Base-by-base conservation (phyloP, 371 early-diverging fungal genomes). In the Umbelopsis sp. region DNA sequence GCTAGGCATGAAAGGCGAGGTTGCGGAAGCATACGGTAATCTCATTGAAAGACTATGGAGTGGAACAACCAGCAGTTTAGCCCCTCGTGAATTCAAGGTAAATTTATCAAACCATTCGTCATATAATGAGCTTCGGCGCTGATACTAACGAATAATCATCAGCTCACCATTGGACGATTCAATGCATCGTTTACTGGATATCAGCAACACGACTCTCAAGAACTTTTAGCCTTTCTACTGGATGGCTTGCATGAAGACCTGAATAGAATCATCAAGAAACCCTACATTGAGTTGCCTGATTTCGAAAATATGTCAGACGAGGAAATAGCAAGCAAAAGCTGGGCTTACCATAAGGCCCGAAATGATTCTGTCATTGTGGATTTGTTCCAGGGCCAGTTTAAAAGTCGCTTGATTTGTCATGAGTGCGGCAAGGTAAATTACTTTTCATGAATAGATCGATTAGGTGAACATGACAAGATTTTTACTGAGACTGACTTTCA, bases 381-480 rank as follows among this genome's bases (percentile, higher is more conserved):
- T 71, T 73, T 92, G 11, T 95, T 96, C 72, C 94, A 94, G 72
- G 94, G 93, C 1, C 91, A 93, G 72, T 91, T 91, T 72, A 93
- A 90, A 71, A 88, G 89, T 37, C 87, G 88, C 1, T 77, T 94
- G 35, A 82, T 87, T 29, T 97, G 97, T 71, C 72, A 80, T 22
- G 86, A 76, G 14, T 93, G 94, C 67, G 63, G 73, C 9, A 85
- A 89, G 75, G 82, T 81, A 57, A 24, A 38, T 35, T 52, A 38
- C 14, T 35, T 62, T 18, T n/a, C 11, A 1, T 25, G 41, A 69
- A 29, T 48, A 20, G 16, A 0, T 10, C 14, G 20, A 16, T 48
- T 2, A 7, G n/a, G 18, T 7, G 20, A 11, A n/a, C 48, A 48
- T 48, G 6, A n/a, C 16, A 29, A 48, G 8, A 22, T 22, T 41